Percentiles rank a stretch among this genome's conserved stretches.
These are phyloP conservation scores for Candida ascalaphidarum DNA, from an alignment of 805 yeast species.

Conservation along the genomic window DNA sequence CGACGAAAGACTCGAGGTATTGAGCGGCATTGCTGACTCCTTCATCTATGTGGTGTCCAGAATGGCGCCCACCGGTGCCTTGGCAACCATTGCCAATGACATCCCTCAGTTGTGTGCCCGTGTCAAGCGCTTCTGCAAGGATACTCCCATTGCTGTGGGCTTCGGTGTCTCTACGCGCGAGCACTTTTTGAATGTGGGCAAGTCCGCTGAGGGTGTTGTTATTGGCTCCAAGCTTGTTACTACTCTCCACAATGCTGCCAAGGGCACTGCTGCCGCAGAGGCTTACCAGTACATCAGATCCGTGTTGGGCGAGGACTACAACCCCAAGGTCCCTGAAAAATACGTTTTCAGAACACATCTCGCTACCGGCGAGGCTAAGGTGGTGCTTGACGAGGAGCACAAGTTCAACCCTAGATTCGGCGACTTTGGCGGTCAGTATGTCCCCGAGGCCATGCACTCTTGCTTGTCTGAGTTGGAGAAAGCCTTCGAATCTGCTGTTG, in stretches of 20 bases:
- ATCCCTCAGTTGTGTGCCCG: conserved; percentile 62
- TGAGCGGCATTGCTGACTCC: conserved; percentile 86
- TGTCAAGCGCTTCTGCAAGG: conserved; percentile 67
- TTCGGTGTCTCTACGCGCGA: conserved; percentile 95
- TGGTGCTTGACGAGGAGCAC: conserved; percentile 47
- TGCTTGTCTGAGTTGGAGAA: conserved; percentile 84
- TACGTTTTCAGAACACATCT: conserved; percentile 10
- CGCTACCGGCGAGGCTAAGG: conserved; percentile 21
- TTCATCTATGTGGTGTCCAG: conserved; percentile 94
- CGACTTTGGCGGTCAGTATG: conserved; percentile 97
- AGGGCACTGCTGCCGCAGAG: conserved; percentile 50
- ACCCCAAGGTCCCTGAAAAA: conserved; percentile 17
- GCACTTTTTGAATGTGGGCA: conserved; percentile 74
- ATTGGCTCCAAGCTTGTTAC: conserved; percentile 84
- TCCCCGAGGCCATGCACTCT: conserved; percentile 91
- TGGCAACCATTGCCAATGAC: conserved; percentile 51
- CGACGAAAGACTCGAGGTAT: conserved; percentile 71
- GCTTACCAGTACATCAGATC: conserved; percentile 62
- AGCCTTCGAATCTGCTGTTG: conserved; percentile 81
- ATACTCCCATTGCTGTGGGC: conserved; percentile 87
- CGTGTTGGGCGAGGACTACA: conserved; percentile 52
- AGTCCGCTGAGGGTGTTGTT: conserved; percentile 88
- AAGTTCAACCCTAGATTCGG: conserved; percentile 78
- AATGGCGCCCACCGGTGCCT: conserved; percentile 97
- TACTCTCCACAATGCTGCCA: conserved; percentile 54